Base-by-base conservation (phyloP, 805 yeast species). In the Zygotorulaspora danielsina region DNA sequence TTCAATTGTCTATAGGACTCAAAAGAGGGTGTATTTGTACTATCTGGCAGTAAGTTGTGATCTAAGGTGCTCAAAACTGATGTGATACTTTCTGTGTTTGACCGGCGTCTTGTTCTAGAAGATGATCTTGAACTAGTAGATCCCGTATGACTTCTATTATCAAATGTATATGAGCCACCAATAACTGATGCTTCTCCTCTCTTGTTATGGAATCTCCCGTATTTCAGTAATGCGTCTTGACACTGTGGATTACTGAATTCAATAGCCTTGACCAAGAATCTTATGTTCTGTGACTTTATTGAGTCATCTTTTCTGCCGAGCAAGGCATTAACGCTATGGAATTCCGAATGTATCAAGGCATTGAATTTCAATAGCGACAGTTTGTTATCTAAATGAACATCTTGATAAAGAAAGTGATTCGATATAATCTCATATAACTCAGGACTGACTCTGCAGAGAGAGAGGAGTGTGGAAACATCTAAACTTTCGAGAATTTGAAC, bases 171-270 rank as follows among this genome's bases (percentile, higher is more conserved):
- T 8, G 63, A 42, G 10, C 64, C 62, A 2, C 52, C 63, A 13
- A 59, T 57, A 5, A 51, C 37, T 2, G 50, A 41, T 24, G 40
- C 24, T 32, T 45, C 39, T 22, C 33, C 45, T 6, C 40, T 44
- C 18, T 44, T 49, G 19, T 44, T 47, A 25, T 57, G 46, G 32
- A 44, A 61, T 31, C 54, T 57, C 36, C 61, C 50, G 37, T 61
- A 61, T 42, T 61, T 61, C 38, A 59, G 45, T 7, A 61, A 31
- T 11, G 64, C 59, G 38, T 61, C 64, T 34, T 59, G 64, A 29
- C 57, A 59, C 33, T 54, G 55, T 4, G 65, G 65, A 21, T 58
- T 43, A 7, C 41, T 48, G 38, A 61, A 61, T 25, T 58, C 60
- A 11, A 58, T 47, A 10, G 55, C 40, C 16, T 48, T 46, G 4